These are phyloP conservation scores for Amanita molliuscula DNA, from an alignment of 768 basidiomycete species.

Conservation along the genomic window DNA sequence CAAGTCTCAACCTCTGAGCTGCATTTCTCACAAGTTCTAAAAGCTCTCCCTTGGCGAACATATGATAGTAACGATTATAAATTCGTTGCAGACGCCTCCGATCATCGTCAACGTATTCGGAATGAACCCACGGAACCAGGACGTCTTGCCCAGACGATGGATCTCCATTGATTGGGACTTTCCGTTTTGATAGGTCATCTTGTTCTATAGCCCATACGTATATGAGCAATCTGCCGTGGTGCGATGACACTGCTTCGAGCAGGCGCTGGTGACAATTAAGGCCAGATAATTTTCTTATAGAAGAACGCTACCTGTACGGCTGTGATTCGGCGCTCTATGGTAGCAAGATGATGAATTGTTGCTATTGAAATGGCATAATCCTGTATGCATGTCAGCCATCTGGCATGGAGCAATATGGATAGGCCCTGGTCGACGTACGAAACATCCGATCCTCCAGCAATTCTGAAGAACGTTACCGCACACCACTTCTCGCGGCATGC, in stretches of 20 bases:
- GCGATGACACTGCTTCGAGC: constrained; percentile 51
- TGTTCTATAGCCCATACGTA: constrained; percentile 99
- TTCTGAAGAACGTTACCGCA: constrained; percentile 67
- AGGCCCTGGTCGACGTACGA: constrained; percentile 37
- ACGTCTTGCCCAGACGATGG: constrained; percentile 59
- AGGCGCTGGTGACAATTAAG: constrained; percentile 35
- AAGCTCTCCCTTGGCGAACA: constrained; percentile 84
- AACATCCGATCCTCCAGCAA: constrained; percentile 68
- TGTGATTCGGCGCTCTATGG: constrained; percentile 54
- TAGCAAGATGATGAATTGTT: constrained; percentile 93
- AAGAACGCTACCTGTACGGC: constrained; percentile 59
- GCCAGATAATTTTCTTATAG: not conserved
- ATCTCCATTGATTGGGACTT: constrained; percentile 31
- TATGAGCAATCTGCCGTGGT: constrained; percentile 72
- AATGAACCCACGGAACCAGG: constrained; percentile 81
- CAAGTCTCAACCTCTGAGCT: constrained; percentile 43
- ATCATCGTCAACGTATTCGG: constrained; percentile 20
- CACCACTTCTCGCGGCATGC: constrained; percentile 56
- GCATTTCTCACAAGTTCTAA: constrained; percentile 49
- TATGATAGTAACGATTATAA: constrained; percentile 91
- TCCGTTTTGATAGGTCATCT: constrained; percentile 72
- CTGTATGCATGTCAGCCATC: constrained; percentile 26
- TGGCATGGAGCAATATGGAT: not conserved
- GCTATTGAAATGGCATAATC: constrained; percentile 97
- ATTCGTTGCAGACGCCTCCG: constrained; percentile 24